A percentile compares a stretch with the other conserved stretches of the same genome.
These are phyloP conservation scores for Hericium rajendrae DNA, from an alignment of 768 basidiomycete species.

Conservation along the genomic window DNA sequence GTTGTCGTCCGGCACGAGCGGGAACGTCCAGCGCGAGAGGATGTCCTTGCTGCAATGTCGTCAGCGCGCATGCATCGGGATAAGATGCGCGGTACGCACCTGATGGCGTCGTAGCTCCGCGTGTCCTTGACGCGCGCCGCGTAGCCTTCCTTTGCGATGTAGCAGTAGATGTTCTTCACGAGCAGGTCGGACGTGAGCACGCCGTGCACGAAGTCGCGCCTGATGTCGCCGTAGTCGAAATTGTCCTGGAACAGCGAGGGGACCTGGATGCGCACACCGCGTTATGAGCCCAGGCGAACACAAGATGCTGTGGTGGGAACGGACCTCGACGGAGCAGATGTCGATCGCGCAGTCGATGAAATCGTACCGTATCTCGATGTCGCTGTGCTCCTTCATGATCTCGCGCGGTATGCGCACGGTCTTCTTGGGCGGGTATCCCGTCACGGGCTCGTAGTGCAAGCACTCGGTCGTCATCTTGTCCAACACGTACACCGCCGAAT, in stretches of 20 bases:
- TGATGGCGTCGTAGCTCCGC: slow-evolving; percentile 81
- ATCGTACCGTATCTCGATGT: slow-evolving; percentile 83
- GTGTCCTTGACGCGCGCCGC: slow-evolving; percentile 92
- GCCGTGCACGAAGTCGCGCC: slow-evolving; percentile 89
- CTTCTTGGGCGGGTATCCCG: slow-evolving; percentile 57
- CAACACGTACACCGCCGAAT: slow-evolving; percentile 71
- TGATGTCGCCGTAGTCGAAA: slow-evolving; percentile 91
- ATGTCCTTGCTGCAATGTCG: slow-evolving; percentile 78
- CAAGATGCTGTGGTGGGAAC: slow-evolving; percentile 12
- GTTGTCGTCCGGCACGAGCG: slow-evolving; percentile 90
- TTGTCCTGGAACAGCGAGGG: slow-evolving; percentile 97
- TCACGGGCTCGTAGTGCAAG: slow-evolving; percentile 74
- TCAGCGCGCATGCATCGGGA: not conserved
- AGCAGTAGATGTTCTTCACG: slow-evolving; percentile 90
- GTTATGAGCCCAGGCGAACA: not conserved
- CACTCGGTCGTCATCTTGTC: slow-evolving; percentile 72
- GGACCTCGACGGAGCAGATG: slow-evolving; percentile 86
- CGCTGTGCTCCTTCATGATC: slow-evolving; percentile 58
- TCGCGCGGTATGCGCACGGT: slow-evolving; percentile 68
- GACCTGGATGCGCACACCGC: slow-evolving; percentile 39
- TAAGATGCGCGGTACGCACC: slow-evolving; percentile 31
- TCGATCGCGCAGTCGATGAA: slow-evolving; percentile 85
- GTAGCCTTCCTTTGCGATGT: slow-evolving; percentile 81
- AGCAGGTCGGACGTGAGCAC: slow-evolving; percentile 89
- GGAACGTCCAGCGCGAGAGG: slow-evolving; percentile 88